Conservation (phyloP, 345 rosid genomes). For the Lepidium africanum region DNA sequence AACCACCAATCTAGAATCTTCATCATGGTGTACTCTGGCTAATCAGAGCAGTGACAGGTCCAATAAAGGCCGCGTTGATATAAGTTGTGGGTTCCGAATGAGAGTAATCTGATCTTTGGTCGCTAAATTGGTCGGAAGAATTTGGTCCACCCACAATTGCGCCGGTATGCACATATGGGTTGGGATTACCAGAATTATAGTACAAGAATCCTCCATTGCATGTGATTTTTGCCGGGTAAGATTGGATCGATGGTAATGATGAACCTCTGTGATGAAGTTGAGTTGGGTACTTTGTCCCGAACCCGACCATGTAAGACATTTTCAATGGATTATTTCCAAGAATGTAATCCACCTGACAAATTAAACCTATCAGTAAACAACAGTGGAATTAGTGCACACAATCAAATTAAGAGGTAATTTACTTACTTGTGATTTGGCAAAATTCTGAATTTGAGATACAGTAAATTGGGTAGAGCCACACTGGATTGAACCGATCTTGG, state of each 20-base stretch:
- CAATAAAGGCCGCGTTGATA: slow-evolving; percentile 58
- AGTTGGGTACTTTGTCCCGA: slow-evolving; percentile 48
- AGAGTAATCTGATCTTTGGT: slow-evolving; percentile 49
- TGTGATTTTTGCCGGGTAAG: slow-evolving; percentile 37
- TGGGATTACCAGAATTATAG: slow-evolving; percentile 36
- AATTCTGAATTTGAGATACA: slow-evolving; percentile 49
- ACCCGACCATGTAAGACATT: slow-evolving; percentile 82
- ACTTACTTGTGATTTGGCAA: slow-evolving; percentile 68
- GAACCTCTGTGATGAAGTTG: slow-evolving; percentile 77
- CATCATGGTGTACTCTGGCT: background rate
- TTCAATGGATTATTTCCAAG: slow-evolving; percentile 74
- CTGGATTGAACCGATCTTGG: slow-evolving; percentile 38
- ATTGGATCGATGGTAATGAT: slow-evolving; percentile 49
- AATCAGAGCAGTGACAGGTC: slow-evolving; percentile 47
- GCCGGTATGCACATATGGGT: slow-evolving; percentile 60
- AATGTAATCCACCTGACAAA: slow-evolving; percentile 63
- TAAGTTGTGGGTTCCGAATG: slow-evolving; percentile 68
- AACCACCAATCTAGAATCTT: background rate
- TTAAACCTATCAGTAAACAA: background rate
- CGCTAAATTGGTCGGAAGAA: slow-evolving; percentile 41
- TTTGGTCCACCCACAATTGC: slow-evolving; percentile 86
- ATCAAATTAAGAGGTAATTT: background rate
- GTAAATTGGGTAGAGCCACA: slow-evolving; percentile 60
- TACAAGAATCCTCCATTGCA: slow-evolving; percentile 48
- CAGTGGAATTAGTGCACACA: background rate